phyloP scores from a whole-genome alignment of 2,329 filamentous ascomycete genomes.

The Rhynchosporium graminicola region DNA sequence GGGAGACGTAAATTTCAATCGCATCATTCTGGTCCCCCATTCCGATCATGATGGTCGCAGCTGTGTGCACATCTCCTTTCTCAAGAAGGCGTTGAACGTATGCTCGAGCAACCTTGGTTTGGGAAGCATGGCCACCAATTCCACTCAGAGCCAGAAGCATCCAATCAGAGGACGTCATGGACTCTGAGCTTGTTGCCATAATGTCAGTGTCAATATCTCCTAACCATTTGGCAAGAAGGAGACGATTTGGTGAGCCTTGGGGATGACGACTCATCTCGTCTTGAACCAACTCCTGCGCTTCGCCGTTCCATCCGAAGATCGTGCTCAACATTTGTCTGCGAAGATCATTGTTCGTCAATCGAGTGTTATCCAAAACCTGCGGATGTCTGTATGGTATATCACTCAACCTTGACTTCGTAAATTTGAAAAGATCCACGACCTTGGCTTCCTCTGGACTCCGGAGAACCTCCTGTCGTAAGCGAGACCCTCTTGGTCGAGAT shows the following conservation, averaged over 20 bases:
- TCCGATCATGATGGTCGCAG: constrained; percentile 88
- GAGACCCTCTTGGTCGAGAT: constrained; percentile 58
- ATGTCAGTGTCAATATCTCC: constrained; percentile 81
- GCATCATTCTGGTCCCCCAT: constrained; percentile 92
- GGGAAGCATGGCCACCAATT: constrained; percentile 75
- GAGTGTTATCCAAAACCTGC: constrained; percentile 56
- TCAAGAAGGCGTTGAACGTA: constrained; percentile 90
- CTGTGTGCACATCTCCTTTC: constrained; percentile 86
- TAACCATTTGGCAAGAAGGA: constrained; percentile 90
- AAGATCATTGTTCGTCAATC: constrained; percentile 75
- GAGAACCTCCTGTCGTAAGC: constrained; percentile 77
- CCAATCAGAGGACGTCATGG: constrained; percentile 95
- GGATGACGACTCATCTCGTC: constrained; percentile 81
- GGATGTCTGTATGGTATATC: constrained; percentile 81
- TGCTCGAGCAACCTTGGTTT: constrained; percentile 86
- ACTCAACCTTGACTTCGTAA: constrained; percentile 74
- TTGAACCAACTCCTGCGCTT: constrained; percentile 76
- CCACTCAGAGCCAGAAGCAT: constrained; percentile 91
- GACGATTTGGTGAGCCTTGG: constrained; percentile 71
- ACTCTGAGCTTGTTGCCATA: constrained; percentile 76
- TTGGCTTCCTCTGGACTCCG: constrained; percentile 74
- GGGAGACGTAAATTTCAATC: constrained; percentile 93
- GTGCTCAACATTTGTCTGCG: constrained; percentile 88
- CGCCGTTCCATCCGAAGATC: constrained; percentile 92
- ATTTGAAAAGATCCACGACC: constrained; percentile 81